These are phyloP conservation scores for Ophiobolus disseminans DNA, from an alignment of 2,329 filamentous ascomycete species.

Conservation along the genomic window DNA sequence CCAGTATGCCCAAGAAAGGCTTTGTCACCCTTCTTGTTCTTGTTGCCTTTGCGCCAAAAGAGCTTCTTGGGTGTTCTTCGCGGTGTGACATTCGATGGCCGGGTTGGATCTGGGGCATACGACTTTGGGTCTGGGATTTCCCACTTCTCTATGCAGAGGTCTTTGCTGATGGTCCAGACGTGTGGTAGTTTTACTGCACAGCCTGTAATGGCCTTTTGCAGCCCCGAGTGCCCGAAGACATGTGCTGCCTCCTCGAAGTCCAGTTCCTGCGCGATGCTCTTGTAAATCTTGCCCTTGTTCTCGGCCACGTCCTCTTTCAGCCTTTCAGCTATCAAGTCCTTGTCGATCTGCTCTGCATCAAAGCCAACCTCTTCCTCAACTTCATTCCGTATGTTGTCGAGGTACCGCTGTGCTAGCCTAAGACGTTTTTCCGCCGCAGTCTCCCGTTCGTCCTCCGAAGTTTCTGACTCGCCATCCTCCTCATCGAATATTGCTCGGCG, in stretches of 20 bases:
- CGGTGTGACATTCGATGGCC: slow-evolving; percentile 56
- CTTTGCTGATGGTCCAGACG: slow-evolving; percentile 88
- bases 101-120: slow-evolving; percentile 28
- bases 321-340: slow-evolving; percentile 83
- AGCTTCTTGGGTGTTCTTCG: slow-evolving; percentile 69
- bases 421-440: slow-evolving; percentile 88
- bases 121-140: slow-evolving; percentile 67
- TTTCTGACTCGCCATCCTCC: slow-evolving; percentile 53
- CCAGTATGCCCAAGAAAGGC: slow-evolving; percentile 75
- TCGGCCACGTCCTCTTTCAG: slow-evolving; percentile 92
- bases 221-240: slow-evolving; percentile 79
- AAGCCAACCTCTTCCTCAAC: slow-evolving; percentile 79
- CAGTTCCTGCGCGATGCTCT: slow-evolving; percentile 76
- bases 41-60: slow-evolving; percentile 67
- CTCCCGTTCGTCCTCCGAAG: slow-evolving; percentile 79
- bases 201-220: slow-evolving; percentile 77
- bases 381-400: slow-evolving; percentile 86
- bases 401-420: slow-evolving; percentile 87
- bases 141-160: slow-evolving; percentile 88
- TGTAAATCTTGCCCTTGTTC: slow-evolving; percentile 87
- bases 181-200: slow-evolving; percentile 81
- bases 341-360: slow-evolving; percentile 91
- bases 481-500: slow-evolving; percentile 50
- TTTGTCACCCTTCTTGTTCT: slow-evolving; percentile 66
- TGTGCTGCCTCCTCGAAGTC: slow-evolving; percentile 72